Evolutionary conservation across 805 yeast species (phyloP), one percentile per base, ranked within the genome.

Genomic region (Blastobotrys chiropterorum): DNA sequence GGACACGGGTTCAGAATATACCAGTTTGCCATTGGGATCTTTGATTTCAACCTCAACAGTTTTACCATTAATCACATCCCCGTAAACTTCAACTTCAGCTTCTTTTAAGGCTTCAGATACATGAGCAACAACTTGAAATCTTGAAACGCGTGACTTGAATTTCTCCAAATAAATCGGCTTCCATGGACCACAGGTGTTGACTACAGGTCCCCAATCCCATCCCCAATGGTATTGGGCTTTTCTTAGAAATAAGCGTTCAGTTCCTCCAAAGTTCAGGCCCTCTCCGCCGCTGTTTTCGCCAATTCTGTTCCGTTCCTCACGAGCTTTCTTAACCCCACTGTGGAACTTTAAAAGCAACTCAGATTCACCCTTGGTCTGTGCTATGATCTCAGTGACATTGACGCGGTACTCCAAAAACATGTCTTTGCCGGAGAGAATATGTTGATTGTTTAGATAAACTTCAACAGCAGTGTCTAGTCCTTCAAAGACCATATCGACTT

Each of bases 201-300:
- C 58, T 0, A 63, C 53, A 3, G 77, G 64, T 13, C 80, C 81
- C 82, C 81, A 78, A 60, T 78, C 82, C 82, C 81, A 78, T 2
- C 81, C 81, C 58, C 69, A 78, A 54, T 75, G 78, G 58, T 76
- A 76, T 56, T 76, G 81, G 1, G 81, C 79, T 55, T 77, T 77
- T 55, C 82, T 65, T 6, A 72, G 70, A 51, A 72, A 71, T 52
- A 72, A 59, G 30, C 82, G 63, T 40, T 68, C 61, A 5, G 72
- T 52, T 15, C 74, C 79, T 2, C 79, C 80, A 55, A 73, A 70
- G n/a, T 43, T 38, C 13, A 48, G 17, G 13, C 15, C 21, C 3
- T 17, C 19, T 5, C 14, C 41, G 3, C 34, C 14, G 17, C 40
- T 31, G 3, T 34, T 22, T 19, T 16, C 21, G 7, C 56, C 56